Conservation (phyloP, 2,329 filamentous ascomycete species). For the Penicillium aurantiogriseum region DNA sequence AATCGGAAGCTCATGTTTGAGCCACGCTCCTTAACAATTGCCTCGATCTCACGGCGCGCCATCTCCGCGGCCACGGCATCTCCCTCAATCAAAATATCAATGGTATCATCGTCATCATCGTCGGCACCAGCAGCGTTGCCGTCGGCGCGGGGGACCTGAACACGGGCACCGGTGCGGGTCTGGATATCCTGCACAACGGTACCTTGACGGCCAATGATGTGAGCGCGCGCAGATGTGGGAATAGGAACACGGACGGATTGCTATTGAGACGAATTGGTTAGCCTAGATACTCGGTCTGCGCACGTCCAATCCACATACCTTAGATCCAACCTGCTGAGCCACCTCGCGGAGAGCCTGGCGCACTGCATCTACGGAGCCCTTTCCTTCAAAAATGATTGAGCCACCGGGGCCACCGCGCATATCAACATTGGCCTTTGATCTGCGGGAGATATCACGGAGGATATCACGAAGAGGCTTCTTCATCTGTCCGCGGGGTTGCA, state of each 20-base stretch:
- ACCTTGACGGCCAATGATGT: conserved; percentile 91
- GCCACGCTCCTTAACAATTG: conserved; percentile 82
- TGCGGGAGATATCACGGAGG: conserved; percentile 87
- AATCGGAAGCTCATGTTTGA: conserved; percentile 79
- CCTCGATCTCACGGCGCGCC: conserved; percentile 78
- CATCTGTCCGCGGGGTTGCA: conserved; percentile 73
- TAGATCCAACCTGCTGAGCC: conserved; percentile 80
- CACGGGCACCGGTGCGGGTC: conserved; percentile 82
- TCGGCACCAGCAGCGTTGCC: conserved; percentile 65
- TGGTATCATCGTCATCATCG: conserved; percentile 72
- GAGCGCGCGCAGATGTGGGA: conserved; percentile 76
- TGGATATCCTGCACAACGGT: conserved; percentile 86
- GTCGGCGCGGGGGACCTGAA: conserved; percentile 83
- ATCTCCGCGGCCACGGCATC: conserved; percentile 84
- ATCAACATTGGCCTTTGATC: conserved; percentile 80
- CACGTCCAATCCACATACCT: conserved; percentile 54
- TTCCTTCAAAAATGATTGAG: conserved; percentile 76
- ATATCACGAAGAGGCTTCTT: conserved; percentile 84
- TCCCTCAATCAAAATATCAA: conserved; percentile 86
- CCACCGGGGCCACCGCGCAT: conserved; percentile 72
- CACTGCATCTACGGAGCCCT: conserved; percentile 78
- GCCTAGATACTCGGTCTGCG: neutral
- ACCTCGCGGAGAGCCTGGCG: conserved; percentile 87
- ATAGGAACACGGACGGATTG: conserved; percentile 73
- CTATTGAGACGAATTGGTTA: conserved; percentile 36